Conservation (phyloP, 768 basidiomycete species). For the Pisolithus tinctorius region DNA sequence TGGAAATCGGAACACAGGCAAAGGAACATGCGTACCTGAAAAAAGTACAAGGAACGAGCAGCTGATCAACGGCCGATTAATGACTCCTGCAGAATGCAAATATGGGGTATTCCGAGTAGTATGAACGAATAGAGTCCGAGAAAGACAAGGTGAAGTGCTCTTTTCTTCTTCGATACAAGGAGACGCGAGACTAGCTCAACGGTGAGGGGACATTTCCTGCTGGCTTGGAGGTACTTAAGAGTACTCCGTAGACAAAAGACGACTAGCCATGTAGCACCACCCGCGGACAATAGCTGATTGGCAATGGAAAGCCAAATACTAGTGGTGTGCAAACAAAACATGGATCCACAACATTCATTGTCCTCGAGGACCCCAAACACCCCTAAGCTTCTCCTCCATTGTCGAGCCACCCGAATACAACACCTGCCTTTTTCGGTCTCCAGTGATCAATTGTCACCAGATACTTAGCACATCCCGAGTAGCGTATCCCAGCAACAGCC, state of each 20-base stretch:
- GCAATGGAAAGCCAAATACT: not conserved
- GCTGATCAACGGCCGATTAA: constrained; percentile 1
- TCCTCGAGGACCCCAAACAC: constrained; percentile 10
- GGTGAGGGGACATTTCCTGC: not conserved
- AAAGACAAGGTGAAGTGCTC: not conserved
- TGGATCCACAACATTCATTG: constrained; percentile 19
- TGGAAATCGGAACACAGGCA: not conserved
- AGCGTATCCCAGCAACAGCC: not conserved
- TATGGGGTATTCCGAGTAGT: not conserved
- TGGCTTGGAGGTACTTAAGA: constrained; percentile 8
- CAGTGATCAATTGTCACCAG: not conserved
- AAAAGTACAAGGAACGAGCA: constrained; percentile 4
- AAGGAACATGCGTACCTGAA: constrained; percentile 2
- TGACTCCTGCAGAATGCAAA: not conserved
- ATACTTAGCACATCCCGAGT: not conserved
- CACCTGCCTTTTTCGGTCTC: constrained; percentile 13
- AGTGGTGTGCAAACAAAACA: constrained; percentile 1
- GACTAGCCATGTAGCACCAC: constrained; percentile 6
- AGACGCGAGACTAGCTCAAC: constrained; percentile 17
- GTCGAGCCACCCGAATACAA: constrained; percentile 10
- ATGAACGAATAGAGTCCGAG: not conserved
- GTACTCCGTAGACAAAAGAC: constrained; percentile 8
- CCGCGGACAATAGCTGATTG: constrained; percentile 18
- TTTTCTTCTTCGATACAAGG: not conserved
- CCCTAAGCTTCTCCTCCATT: not conserved